Conservation (phyloP, 2,329 filamentous ascomycete species). For the Microcyclospora pomicola region DNA sequence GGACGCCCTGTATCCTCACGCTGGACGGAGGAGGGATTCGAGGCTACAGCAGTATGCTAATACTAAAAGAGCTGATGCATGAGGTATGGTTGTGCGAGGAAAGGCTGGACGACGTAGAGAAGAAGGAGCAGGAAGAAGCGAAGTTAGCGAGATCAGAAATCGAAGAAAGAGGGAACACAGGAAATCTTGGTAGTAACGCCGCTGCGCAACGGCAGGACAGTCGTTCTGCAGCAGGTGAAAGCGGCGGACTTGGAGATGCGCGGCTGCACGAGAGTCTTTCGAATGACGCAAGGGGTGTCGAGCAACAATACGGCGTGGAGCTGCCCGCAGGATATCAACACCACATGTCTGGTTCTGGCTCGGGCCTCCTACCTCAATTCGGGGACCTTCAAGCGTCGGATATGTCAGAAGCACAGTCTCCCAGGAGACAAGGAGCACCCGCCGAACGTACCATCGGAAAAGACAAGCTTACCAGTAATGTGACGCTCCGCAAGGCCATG, state of each 20-base stretch:
- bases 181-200: not conserved
- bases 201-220: constrained; percentile 8
- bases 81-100: constrained; percentile 33
- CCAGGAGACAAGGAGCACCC: not conserved
- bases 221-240: constrained; percentile 1
- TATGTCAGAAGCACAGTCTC: not conserved
- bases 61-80: constrained; percentile 36
- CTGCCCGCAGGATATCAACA: not conserved
- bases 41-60: constrained; percentile 37
- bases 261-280: not conserved
- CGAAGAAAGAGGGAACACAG: not conserved
- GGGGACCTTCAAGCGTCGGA: not conserved
- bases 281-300: not conserved
- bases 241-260: not conserved
- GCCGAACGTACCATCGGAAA: constrained; percentile 2
- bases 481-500: constrained; percentile 16
- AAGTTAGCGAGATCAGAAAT: constrained; percentile 1
- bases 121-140: not conserved
- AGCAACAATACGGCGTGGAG: not conserved
- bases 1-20: constrained; percentile 35
- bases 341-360: no score
- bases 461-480: constrained; percentile 11
- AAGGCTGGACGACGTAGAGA: constrained; percentile 24
- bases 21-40: constrained; percentile 38
- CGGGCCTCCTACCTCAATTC: no score